These are phyloP conservation scores for Wickerhamiella musiphila DNA, from an alignment of 805 yeast genomes.

Conservation along the genomic window DNA sequence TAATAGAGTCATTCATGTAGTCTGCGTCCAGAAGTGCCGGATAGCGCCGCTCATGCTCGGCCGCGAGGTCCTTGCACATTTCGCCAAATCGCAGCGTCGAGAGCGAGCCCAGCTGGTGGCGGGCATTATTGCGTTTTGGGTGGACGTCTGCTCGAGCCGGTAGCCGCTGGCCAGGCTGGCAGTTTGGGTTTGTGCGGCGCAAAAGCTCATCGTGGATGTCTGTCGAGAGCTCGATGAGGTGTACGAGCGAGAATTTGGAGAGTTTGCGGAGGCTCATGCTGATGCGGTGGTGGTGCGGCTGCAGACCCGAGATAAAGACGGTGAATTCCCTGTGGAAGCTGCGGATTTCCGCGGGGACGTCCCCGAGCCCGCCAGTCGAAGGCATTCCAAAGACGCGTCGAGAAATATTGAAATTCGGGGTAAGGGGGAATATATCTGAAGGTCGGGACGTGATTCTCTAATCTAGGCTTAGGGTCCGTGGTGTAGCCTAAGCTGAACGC, in stretches of 20 bases:
- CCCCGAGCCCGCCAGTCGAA: too few relatives aligned
- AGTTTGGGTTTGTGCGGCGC: conserved; percentile 39
- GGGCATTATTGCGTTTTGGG: conserved; percentile 87
- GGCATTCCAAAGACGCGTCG: too few relatives aligned
- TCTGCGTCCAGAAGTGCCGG: conserved; percentile 25
- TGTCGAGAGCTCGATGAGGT: conserved; percentile 77
- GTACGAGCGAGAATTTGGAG: conserved; percentile 36
- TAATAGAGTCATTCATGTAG: conserved; percentile 5
- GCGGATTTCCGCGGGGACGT: conserved; percentile 5
- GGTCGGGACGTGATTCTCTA: too few relatives aligned
- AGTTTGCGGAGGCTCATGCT: conserved; percentile 39
- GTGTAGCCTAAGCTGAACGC: too few relatives aligned
- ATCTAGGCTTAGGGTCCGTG: too few relatives aligned
- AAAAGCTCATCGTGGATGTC: conserved; percentile 88
- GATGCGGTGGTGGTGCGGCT: conserved; percentile 6
- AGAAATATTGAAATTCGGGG: too few relatives aligned
- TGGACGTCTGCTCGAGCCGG: conserved; percentile 62
- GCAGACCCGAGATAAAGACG: conserved; percentile 3
- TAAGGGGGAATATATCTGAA: too few relatives aligned
- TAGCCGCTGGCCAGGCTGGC: conserved; percentile 34
- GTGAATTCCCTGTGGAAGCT: conserved; percentile 2
- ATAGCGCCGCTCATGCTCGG: conserved; percentile 66
- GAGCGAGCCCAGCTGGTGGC: conserved; percentile 74
- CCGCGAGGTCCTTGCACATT: conserved; percentile 73
- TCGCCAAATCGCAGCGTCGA: conserved; percentile 75